These are phyloP conservation scores for Rhodocollybia butyracea DNA, from an alignment of 768 basidiomycete genomes.

Conservation along the genomic window DNA sequence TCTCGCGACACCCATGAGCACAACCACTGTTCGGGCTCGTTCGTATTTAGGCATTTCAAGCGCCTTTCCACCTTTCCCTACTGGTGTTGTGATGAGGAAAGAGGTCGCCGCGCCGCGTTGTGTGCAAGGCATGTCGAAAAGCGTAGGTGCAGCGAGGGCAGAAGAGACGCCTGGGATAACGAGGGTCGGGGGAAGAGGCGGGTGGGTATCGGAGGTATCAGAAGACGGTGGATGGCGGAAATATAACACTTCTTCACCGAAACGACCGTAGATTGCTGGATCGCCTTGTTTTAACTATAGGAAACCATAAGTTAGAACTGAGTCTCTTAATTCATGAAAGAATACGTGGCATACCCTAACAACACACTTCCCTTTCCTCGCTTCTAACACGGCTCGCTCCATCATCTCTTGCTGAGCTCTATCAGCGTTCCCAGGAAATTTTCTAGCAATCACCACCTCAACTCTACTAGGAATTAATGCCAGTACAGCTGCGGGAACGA, in stretches of 20 bases:
- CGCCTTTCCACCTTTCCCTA: constrained; percentile 80
- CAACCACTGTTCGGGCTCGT: constrained; percentile 71
- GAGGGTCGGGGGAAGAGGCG: constrained; percentile 70
- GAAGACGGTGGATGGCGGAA: constrained; percentile 60
- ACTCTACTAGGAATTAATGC: constrained; percentile 72
- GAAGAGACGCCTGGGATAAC: constrained; percentile 90
- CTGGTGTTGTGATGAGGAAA: constrained; percentile 90
- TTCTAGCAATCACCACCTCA: constrained; percentile 86
- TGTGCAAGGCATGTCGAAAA: constrained; percentile 91
- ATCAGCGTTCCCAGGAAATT: constrained; percentile 97
- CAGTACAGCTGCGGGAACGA: constrained; percentile 88
- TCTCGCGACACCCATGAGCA: constrained; percentile 95
- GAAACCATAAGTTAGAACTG: not conserved
- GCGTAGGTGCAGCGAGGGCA: constrained; percentile 84
- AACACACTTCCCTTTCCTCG: constrained; percentile 75
- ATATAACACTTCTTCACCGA: constrained; percentile 91
- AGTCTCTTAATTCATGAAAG: not conserved
- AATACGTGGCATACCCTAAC: constrained; percentile 60
- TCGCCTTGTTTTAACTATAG: constrained; percentile 93
- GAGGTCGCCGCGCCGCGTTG: constrained; percentile 93
- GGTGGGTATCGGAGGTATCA: not conserved
- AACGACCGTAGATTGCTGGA: constrained; percentile 90
- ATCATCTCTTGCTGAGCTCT: constrained; percentile 94
- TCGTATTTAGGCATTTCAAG: constrained; percentile 89
- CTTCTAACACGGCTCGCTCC: constrained; percentile 85